Percentiles rank a stretch among this genome's conserved stretches.
phyloP scores from a whole-genome alignment of 1,284 basidiomycete genomes.

The Phellopilus nigrolimitatus region DNA sequence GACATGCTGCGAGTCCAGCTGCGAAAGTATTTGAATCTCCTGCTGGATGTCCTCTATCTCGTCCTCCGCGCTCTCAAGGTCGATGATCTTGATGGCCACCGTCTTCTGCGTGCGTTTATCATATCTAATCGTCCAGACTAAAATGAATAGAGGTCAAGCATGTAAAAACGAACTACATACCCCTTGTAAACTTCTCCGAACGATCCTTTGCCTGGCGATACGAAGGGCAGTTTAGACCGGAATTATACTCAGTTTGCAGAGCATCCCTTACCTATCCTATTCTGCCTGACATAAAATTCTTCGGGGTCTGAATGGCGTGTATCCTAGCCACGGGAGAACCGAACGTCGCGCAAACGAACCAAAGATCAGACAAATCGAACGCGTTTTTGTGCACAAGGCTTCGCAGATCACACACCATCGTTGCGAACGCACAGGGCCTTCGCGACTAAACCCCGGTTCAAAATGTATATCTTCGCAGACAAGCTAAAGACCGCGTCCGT shows the following conservation, averaged over 20 bases:
- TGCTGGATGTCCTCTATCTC: constrained; percentile 99
- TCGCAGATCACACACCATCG: too few relatives aligned
- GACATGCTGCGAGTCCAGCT: constrained; percentile 92
- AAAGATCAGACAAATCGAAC: too few relatives aligned
- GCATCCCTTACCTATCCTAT: constrained; percentile 77
- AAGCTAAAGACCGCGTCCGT: too few relatives aligned
- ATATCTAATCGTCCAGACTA: constrained; percentile 50
- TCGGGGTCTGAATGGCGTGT: constrained; percentile 80
- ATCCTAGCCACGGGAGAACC: constrained; percentile 43
- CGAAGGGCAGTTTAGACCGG: neutral
- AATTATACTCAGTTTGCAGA: constrained; percentile 9
- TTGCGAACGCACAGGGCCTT: too few relatives aligned
- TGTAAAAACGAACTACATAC: constrained; percentile 39
- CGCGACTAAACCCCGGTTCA: too few relatives aligned
- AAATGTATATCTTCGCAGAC: too few relatives aligned
- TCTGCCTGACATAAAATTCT: constrained; percentile 93
- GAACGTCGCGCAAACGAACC: too few relatives aligned
- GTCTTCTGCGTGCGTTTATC: constrained; percentile 90
- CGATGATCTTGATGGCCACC: constrained; percentile 99
- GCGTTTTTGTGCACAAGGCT: too few relatives aligned
- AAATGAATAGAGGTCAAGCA: constrained; percentile 15
- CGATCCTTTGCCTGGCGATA: constrained; percentile 78
- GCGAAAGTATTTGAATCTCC: constrained; percentile 98
- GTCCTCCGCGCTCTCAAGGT: constrained; percentile 97
- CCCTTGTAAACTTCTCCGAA: constrained; percentile 99